phyloP scores from a whole-genome alignment of 2,329 filamentous ascomycete genomes.

The Pseudocercospora macadamiae region DNA sequence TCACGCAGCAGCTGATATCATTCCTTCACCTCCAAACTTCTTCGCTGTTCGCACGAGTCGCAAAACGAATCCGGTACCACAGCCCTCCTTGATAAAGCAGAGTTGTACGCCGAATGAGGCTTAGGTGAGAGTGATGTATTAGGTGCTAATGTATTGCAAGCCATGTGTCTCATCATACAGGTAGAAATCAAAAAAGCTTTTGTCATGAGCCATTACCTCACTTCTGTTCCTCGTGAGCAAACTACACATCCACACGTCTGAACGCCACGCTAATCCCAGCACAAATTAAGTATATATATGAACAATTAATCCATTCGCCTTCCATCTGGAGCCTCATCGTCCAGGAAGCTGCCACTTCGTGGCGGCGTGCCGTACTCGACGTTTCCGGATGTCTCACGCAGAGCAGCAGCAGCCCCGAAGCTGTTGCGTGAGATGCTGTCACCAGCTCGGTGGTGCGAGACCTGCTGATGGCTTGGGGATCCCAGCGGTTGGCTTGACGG shows the following conservation, averaged over 20 bases:
- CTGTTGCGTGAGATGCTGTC: slow-evolving; percentile 37
- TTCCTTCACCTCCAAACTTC: too few relatives aligned
- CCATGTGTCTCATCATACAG: neutral
- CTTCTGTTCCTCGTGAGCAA: slow-evolving; percentile 4
- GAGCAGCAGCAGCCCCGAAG: slow-evolving; percentile 33
- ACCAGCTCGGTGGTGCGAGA: slow-evolving; percentile 32
- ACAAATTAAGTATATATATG: neutral
- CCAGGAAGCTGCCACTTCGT: neutral
- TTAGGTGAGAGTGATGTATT: too few relatives aligned
- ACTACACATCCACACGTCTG: neutral
- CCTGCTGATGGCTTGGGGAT: slow-evolving; percentile 15
- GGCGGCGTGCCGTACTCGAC: slow-evolving; percentile 23
- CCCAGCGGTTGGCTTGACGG: slow-evolving; percentile 1
- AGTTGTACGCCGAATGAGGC: too few relatives aligned
- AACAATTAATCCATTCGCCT: neutral
- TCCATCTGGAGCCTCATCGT: too few relatives aligned
- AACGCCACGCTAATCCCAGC: slow-evolving; percentile 13
- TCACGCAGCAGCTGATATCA: too few relatives aligned
- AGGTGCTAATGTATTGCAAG: too few relatives aligned
- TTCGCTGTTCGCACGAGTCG: too few relatives aligned
- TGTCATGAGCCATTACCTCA: neutral
- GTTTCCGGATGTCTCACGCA: slow-evolving; percentile 23
- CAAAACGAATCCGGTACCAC: too few relatives aligned
- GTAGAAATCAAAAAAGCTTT: neutral
- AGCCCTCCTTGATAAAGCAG: too few relatives aligned